Conservation (phyloP, 106 monocot species). For the Dendrobium huoshanense region DNA sequence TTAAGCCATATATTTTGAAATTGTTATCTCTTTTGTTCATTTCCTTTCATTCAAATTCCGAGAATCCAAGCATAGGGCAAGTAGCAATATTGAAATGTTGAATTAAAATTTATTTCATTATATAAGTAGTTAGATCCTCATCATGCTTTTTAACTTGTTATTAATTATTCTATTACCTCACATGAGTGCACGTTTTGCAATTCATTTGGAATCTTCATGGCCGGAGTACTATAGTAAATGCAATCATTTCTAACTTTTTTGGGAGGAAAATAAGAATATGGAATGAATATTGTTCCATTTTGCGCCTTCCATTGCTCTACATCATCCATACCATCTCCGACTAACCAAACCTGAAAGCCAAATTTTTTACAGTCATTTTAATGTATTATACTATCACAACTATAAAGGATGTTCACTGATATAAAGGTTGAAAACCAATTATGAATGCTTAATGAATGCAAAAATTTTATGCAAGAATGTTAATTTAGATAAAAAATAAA, state of each 20-base stretch:
- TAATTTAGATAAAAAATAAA: no score
- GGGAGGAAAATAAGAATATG: conserved; percentile 60
- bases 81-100: not conserved
- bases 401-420: not conserved
- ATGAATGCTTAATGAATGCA: no score
- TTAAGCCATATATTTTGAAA: not conserved
- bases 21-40: not conserved
- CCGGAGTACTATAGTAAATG: conserved; percentile 58
- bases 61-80: not conserved
- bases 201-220: conserved; percentile 49
- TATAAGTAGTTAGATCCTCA: no score
- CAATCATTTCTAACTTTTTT: conserved; percentile 56
- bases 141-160: no score
- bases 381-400: not conserved
- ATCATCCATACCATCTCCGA: conserved; percentile 43
- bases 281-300: conserved; percentile 52
- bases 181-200: conserved; percentile 71
- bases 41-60: no score
- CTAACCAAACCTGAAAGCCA: conserved; percentile 50
- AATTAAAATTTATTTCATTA: no score
- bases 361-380: not conserved
- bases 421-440: not conserved
- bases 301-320: conserved; percentile 45
- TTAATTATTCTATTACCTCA: conserved; percentile 36
- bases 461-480: no score